Evolutionary conservation across 768 basidiomycete species (phyloP).

Genomic region (Albatrellus ellisii): DNA sequence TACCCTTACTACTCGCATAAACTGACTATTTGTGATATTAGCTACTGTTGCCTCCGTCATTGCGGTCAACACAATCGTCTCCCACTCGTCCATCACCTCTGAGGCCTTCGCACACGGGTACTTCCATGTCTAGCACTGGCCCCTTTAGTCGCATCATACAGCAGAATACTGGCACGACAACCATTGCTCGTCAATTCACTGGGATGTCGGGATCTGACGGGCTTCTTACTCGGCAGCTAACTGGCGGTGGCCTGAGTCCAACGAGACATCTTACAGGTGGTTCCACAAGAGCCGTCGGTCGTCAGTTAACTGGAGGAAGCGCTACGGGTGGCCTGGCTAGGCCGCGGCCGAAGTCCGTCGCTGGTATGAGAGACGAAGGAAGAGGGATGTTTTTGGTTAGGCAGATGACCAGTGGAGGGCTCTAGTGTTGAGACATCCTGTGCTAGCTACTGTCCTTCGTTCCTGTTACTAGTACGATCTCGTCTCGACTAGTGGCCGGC

Average conservation of each 20-base stretch:
- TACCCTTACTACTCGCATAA: background rate
- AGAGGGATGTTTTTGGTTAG: slow-evolving; percentile 64
- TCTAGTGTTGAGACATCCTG: background rate
- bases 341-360: slow-evolving; percentile 67
- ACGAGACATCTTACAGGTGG: slow-evolving; percentile 51
- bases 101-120: slow-evolving; percentile 25
- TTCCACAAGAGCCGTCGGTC: slow-evolving; percentile 57
- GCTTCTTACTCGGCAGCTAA: slow-evolving; percentile 38
- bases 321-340: slow-evolving; percentile 18
- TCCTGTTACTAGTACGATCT: too few relatives aligned
- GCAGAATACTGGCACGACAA: slow-evolving; percentile 62
- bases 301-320: slow-evolving; percentile 22
- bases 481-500: too few relatives aligned
- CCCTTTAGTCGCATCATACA: slow-evolving; percentile 24
- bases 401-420: slow-evolving; percentile 54
- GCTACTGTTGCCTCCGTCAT: slow-evolving; percentile 40
- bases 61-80: slow-evolving; percentile 39
- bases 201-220: slow-evolving; percentile 34
- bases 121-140: slow-evolving; percentile 20
- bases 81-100: slow-evolving; percentile 34
- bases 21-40: slow-evolving; percentile 17
- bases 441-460: background rate
- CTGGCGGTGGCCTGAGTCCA: slow-evolving; percentile 54
- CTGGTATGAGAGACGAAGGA: slow-evolving; percentile 65
- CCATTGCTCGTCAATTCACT: slow-evolving; percentile 65